Evolutionary conservation across 352 stramenopile genomes (phyloP), one percentile per base, ranked within the genome.

Genomic region (Saprolegnia diclina): DNA sequence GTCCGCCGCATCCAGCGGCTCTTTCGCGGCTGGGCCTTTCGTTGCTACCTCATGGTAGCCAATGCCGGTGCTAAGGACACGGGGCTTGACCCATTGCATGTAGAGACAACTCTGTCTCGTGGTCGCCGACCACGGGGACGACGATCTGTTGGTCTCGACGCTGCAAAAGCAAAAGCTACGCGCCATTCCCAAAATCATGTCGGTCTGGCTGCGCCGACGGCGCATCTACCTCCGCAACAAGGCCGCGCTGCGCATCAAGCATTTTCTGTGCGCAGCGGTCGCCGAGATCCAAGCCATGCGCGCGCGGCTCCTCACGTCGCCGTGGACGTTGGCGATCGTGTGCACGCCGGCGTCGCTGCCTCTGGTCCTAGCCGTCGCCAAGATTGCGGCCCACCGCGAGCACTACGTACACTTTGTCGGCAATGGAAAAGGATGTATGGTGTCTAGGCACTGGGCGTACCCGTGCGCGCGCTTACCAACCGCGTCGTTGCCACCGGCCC

Each of bases 111-210:
- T 69, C 21, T 45, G 26, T 19, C 18, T 19, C 5, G n/a, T 69
- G 21, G 19, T 69, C 2, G 37, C 44, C 10, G 16, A 44, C 13
- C 24, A 45, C 13, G 19, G 37, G 14, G 46, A 63, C 11, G 44
- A 62, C 7, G 50, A 0, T 6, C 53, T 69, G 1, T 38, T 69
- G 29, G 10, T 69, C 16, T 52, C 63, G n/a, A 69, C 63, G 10
- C 24, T 29, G 63, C 16, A 62, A 13, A 37, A 48, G 7, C 63
- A 63, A 26, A n/a, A 45, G 44, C 54, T 48, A 29, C 63, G 53
- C n/a, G 63, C 63, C 0, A 52, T 52, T 16, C 63, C 63, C 13
- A 29, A 42, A 13, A 69, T 69, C 45, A 62, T 69, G 29, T 52
- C 63, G 13, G 35, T 69, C 3, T 69, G 63, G 63, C 40, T 48